Evolutionary conservation across 169 alveolate genomes (phyloP), one percentile per base, ranked within the genome.

Genomic region (Theileria sp.): DNA sequence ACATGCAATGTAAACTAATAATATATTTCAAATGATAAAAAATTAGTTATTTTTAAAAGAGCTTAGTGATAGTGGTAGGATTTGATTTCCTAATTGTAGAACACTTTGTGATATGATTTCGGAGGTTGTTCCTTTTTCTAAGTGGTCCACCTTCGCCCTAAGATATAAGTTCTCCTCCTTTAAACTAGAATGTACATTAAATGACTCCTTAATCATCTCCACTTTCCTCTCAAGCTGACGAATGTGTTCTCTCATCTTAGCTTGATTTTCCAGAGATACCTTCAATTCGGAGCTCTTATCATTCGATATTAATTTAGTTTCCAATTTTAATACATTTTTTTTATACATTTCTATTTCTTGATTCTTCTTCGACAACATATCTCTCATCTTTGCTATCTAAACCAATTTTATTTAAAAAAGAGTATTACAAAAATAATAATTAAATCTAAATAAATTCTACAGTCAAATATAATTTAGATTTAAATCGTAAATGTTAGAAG

Each of bases 301-400:
- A 38, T 76, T 58, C n/a, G 56, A 50, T 44, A 82, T 32, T 12
- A 75, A n/a, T 21, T 34, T 21, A 17, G 78, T 71, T 67, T 82
- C 88, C 8, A 82, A 51, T 17, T 82, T 75, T 32, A 82, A 38
- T 71, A 82, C 72, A 25, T 68, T 73, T 19, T 82, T 67, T 4
- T 67, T 62, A 72, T 66, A 30, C 17, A 25, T 10, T 30, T 73
- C 71, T 10, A 75, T 8, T 21, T 82, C 80, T 23, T 30, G 70
- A 1, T 75, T 73, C 62, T 76, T 74, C 15, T 61, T 64, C 12
- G 44, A 19, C 0, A 82, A 38, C 38, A 8, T 17, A 13, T 68
- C 23, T 62, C 62, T 75, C 60, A 66, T 30, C 21, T 36, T 26
- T 26, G 68, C 56, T 8, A 68, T 68, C 79, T 71, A 26, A n/a